Evolutionary conservation across 2,329 filamentous ascomycete species (phyloP), one percentile per base, ranked within the genome.

Genomic region (Exophiala alcalophila): DNA sequence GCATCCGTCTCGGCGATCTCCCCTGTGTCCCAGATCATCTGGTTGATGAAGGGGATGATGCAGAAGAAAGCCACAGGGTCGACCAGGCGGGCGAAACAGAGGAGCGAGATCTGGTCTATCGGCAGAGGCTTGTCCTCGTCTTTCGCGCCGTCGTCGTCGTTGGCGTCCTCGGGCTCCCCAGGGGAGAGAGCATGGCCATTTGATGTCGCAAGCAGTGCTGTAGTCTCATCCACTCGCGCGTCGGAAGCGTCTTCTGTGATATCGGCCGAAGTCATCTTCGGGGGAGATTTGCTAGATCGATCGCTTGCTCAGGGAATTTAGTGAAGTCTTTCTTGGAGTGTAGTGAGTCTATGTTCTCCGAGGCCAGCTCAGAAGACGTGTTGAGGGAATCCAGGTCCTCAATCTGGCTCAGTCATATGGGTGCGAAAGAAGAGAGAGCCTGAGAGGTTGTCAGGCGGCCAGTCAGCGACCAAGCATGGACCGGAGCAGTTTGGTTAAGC

Each of bases 21-120:
- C 7, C 84, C 84, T 45, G 81, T 83, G 43, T 76, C 70, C 61
- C 77, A 69, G 25, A 86, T 80, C 86, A 91, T 91, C 58, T 83
- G 71, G 57, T 81, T 86, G 63, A 92, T 77, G 65, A 85, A 91
- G 1, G 86, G 84, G 56, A 91, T 85, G 61, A 91, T 87, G 60
- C 74, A 80, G 68, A 90, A 91, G 68, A 87, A 91, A n/a, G 84
- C 83, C 27, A 90, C 74, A 1, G 86, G 85, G 58, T 91, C 86
- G 30, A 86, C 70, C 18, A 86, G 59, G 4, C 85, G 78, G 2
- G 81, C 80, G 59, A 81, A 85, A 68, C 86, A 91, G 9, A 92
- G 77, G 8, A 85, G 63, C 21, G 83, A 62, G 38, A 92, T 80
- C 61, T 91, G 86, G n/a, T 60, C 39, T 49, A 67, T 70, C n/a